A percentile compares a stretch with the other conserved stretches of the same genome.
Conservation (phyloP, 148 eudicot genomes). For the Vaccinium corymbosum region DNA sequence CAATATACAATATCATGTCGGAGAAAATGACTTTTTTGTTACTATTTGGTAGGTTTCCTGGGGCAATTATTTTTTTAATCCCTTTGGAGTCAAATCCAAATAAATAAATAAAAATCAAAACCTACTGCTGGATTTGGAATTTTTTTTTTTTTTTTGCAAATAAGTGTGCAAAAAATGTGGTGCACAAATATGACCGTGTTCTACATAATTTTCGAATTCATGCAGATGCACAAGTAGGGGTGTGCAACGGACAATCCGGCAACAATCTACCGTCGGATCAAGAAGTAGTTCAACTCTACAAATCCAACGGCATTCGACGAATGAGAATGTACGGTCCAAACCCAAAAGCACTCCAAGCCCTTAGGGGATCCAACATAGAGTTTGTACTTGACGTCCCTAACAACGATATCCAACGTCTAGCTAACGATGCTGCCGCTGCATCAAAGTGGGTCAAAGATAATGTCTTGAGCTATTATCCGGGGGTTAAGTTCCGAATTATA, state of each 20-base stretch:
- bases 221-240: constrained; percentile 22
- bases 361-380: constrained; percentile 28
- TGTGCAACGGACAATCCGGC: constrained; percentile 30
- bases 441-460: constrained; percentile 37
- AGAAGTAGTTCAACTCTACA: constrained; percentile 29
- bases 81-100: too few species aligned
- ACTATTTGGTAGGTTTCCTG: too few species aligned
- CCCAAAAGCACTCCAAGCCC: constrained; percentile 25
- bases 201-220: background rate
- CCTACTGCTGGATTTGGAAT: too few species aligned
- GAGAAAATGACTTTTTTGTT: too few species aligned
- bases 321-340: constrained; percentile 36
- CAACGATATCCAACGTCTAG: background rate
- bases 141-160: too few species aligned
- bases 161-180: too few species aligned
- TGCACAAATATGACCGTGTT: too few species aligned
- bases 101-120: too few species aligned
- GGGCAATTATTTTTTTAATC: too few species aligned
- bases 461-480: constrained; percentile 21
- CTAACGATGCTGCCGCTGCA: constrained; percentile 18
- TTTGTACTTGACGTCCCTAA: background rate
- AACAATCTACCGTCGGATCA: constrained; percentile 26
- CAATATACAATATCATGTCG: too few species aligned
- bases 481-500: constrained; percentile 29
- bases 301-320: constrained; percentile 24